Evolutionary conservation across 108 stramenopile genomes (phyloP).

Genomic region (Cyclotella choctawhatcheeana): DNA sequence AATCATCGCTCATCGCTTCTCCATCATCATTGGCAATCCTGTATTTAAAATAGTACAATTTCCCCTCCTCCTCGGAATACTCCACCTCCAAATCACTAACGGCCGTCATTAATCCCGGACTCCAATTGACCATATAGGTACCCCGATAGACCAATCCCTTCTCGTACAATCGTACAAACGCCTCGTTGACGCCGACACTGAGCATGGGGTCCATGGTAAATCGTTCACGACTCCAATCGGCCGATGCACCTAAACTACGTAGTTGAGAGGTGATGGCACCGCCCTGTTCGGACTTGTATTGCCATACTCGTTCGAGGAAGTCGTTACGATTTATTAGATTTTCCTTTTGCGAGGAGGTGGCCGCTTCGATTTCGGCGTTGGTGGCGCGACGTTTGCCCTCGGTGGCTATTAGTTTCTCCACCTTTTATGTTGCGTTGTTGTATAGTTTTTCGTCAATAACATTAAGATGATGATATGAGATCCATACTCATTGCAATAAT

Average conservation of each 20-base stretch:
- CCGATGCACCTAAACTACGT: constrained; percentile 94
- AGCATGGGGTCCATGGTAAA: constrained; percentile 96
- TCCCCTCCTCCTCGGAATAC: constrained; percentile 91
- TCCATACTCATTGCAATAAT: no score
- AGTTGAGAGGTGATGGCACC: constrained; percentile 95
- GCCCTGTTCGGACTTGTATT: constrained; percentile 95
- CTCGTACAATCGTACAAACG: constrained; percentile 95
- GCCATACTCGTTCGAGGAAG: constrained; percentile 90
- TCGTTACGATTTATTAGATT: constrained; percentile 82
- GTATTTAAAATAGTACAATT: constrained; percentile 97
- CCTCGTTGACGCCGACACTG: constrained; percentile 90
- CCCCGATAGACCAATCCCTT: constrained; percentile 95
- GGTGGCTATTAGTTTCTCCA: constrained; percentile 84
- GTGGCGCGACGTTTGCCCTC: constrained; percentile 71
- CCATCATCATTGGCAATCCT: constrained; percentile 77
- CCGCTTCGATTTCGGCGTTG: constrained; percentile 24
- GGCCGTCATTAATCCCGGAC: constrained; percentile 96
- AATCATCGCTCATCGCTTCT: constrained; percentile 56
- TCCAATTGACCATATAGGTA: constrained; percentile 99
- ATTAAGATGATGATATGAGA: no score
- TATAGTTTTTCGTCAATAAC: no score
- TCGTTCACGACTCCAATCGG: constrained; percentile 97
- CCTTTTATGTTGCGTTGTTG: background rate
- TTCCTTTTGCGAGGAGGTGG: constrained; percentile 64
- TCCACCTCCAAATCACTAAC: constrained; percentile 98